These are phyloP conservation scores for Suillus cothurnatus DNA, from an alignment of 768 basidiomycete genomes.

Conservation along the genomic window DNA sequence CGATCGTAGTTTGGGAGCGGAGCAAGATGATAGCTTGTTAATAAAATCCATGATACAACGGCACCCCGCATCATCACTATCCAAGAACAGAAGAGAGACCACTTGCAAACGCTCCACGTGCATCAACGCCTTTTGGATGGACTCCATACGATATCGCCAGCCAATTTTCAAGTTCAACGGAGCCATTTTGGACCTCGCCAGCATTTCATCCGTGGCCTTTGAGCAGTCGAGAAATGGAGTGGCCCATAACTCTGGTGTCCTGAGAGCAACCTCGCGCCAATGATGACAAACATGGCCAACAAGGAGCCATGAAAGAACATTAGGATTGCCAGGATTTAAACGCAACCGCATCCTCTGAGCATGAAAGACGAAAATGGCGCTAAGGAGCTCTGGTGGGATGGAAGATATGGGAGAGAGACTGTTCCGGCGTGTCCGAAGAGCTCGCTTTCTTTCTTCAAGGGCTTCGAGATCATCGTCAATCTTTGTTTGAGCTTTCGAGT, in stretches of 20 bases:
- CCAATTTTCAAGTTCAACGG: constrained; percentile 25
- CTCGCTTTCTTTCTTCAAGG: constrained; percentile 1
- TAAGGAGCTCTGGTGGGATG: constrained; percentile 14
- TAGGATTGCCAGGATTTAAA: too few relatives aligned
- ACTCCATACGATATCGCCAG: constrained; percentile 32
- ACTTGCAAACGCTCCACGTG: constrained; percentile 38
- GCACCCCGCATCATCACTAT: constrained; percentile 23
- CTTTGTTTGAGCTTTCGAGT: neutral
- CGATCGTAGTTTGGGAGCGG: constrained; percentile 36
- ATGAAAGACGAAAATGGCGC: constrained; percentile 4
- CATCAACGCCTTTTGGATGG: constrained; percentile 32
- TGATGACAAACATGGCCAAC: constrained; percentile 20
- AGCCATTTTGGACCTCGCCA: constrained; percentile 46
- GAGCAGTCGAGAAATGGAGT: constrained; percentile 35
- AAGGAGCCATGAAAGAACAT: constrained; percentile 4
- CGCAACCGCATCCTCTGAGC: neutral
- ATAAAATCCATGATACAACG: constrained; percentile 31
- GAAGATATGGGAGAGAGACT: constrained; percentile 7
- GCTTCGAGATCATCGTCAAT: constrained; percentile 9
- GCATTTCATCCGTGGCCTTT: constrained; percentile 44
- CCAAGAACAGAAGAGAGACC: constrained; percentile 29
- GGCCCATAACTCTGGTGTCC: constrained; percentile 42
- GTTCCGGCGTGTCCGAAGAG: constrained; percentile 12
- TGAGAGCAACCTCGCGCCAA: constrained; percentile 44
- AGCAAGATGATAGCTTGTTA: constrained; percentile 17